Conservation (phyloP, 768 basidiomycete genomes). For the Mycena vitilis region DNA sequence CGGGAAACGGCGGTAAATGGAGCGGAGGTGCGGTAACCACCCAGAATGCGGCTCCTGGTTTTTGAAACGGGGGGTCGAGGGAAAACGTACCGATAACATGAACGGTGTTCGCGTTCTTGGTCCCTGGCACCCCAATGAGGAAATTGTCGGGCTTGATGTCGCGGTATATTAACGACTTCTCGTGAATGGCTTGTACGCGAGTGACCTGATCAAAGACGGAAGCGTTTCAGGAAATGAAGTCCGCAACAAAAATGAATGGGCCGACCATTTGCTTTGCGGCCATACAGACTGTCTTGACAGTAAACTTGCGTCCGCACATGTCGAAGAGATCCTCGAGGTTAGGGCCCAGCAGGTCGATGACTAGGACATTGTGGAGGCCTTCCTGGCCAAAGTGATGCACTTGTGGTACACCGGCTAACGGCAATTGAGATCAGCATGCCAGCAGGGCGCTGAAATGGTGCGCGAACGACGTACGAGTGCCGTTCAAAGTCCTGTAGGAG, state of each 20-base stretch:
- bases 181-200: slow-evolving; percentile 96
- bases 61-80: slow-evolving; percentile 5
- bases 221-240: slow-evolving; percentile 36
- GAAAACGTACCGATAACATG: slow-evolving; percentile 83
- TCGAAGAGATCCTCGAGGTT: slow-evolving; percentile 98
- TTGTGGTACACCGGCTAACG: slow-evolving; percentile 92
- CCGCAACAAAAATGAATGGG: slow-evolving; percentile 20
- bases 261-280: slow-evolving; percentile 98
- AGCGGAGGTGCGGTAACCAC: slow-evolving; percentile 12
- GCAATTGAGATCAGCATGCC: slow-evolving; percentile 34
- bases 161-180: slow-evolving; percentile 97
- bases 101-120: slow-evolving; percentile 89
- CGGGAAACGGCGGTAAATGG: slow-evolving; percentile 19
- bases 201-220: slow-evolving; percentile 70
- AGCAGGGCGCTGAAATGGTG: slow-evolving; percentile 20
- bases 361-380: slow-evolving; percentile 95
- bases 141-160: slow-evolving; percentile 99
- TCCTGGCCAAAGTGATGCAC: slow-evolving; percentile 99
- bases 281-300: slow-evolving; percentile 98
- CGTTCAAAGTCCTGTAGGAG: slow-evolving; percentile 94
- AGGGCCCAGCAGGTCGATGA: slow-evolving; percentile 96
- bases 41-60: not conserved
- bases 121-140: slow-evolving; percentile 92
- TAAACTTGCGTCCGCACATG: slow-evolving; percentile 98
- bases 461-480: slow-evolving; percentile 73